Percentiles rank a stretch among this genome's conserved stretches.
Evolutionary conservation across 306 rosid genomes (phyloP).

Genomic region (Ziziphus jujuba): DNA sequence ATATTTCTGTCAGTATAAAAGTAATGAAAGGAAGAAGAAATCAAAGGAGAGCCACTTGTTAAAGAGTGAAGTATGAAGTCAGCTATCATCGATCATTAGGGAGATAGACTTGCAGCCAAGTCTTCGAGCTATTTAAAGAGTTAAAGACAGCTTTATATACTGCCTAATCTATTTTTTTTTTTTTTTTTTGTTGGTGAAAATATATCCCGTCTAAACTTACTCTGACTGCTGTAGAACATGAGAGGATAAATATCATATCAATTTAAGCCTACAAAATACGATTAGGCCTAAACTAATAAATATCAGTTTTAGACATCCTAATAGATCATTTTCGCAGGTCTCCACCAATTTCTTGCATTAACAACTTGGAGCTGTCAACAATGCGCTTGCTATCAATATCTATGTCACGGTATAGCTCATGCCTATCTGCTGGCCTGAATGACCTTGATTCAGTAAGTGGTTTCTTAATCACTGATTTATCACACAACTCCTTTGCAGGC

Average conservation of each 20-base stretch:
- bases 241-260: no score
- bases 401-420: conserved; percentile 56
- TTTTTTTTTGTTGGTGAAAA: no score
- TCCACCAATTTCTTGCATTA: conserved; percentile 69
- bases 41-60: neutral
- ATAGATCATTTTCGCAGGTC: conserved; percentile 40
- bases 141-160: no score
- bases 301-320: neutral
- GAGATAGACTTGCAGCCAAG: neutral
- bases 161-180: no score
- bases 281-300: no score
- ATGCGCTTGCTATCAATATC: conserved; percentile 57
- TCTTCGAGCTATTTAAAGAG: no score
- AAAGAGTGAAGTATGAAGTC: neutral
- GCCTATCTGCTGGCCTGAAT: conserved; percentile 63
- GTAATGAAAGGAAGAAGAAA: conserved; percentile 14
- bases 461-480: conserved; percentile 37
- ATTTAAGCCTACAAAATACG: no score
- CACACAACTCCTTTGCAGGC: conserved; percentile 63
- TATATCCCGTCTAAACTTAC: no score
- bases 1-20: conserved; percentile 27
- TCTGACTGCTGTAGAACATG: no score
- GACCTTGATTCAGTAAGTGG: conserved; percentile 55
- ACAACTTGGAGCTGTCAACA: conserved; percentile 51
- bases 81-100: neutral